These are phyloP conservation scores for Geotrichum aggregatum DNA, from an alignment of 1,139 yeast species.

Conservation along the genomic window DNA sequence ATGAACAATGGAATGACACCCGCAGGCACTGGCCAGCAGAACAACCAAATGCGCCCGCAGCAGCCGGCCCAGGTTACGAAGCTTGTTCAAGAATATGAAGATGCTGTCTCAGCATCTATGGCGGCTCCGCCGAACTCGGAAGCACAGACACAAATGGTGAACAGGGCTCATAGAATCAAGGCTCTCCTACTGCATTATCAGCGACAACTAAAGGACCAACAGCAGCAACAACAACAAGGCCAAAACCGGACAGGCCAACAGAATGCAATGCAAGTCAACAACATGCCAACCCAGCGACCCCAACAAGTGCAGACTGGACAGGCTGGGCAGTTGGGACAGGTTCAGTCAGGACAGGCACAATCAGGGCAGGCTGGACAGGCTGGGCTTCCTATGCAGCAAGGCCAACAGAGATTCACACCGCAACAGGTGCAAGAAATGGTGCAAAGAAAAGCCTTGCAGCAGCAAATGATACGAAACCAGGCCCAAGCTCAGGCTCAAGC, in stretches of 20 bases:
- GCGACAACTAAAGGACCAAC: conserved; percentile 2
- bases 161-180: conserved; percentile 13
- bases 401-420: conserved; percentile 16
- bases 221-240: conserved; percentile 7
- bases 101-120: conserved; percentile 14
- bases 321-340: no score
- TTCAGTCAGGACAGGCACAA: no score
- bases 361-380: neutral
- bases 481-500: conserved; percentile 12
- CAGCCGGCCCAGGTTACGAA: conserved; percentile 9
- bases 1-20: conserved; percentile 8
- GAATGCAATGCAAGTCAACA: neutral
- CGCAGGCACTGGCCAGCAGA: neutral
- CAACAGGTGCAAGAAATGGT: conserved; percentile 16
- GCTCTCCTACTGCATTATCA: conserved; percentile 13
- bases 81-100: conserved; percentile 16
- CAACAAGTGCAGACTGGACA: neutral
- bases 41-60: conserved; percentile 5
- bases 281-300: neutral
- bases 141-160: conserved; percentile 14
- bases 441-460: conserved; percentile 5
- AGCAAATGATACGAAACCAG: conserved; percentile 4
- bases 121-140: conserved; percentile 20
- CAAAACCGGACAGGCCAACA: neutral
- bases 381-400: conserved; percentile 3